Percentiles rank a stretch among this genome's conserved stretches.
These are phyloP conservation scores for Arthroderma sp. DNA, from an alignment of 2,329 filamentous ascomycete species.

Conservation along the genomic window DNA sequence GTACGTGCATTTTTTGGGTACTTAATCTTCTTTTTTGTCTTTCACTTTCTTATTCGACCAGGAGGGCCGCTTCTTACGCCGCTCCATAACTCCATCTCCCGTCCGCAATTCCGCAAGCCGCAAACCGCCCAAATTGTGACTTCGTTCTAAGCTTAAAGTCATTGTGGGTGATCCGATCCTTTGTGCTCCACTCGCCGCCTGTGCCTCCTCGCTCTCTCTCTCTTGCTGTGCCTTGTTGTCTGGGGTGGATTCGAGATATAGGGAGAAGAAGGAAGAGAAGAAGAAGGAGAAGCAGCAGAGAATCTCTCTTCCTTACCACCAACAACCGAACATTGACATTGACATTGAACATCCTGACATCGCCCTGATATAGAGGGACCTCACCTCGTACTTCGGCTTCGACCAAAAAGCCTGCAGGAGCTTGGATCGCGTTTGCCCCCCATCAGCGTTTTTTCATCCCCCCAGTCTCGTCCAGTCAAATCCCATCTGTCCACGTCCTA, in stretches of 20 bases:
- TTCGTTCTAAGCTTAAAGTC: background rate
- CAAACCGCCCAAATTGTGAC: conserved; percentile 4
- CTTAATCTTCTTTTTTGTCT: background rate
- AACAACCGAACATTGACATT: no score
- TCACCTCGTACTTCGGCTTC: background rate
- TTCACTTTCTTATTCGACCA: background rate
- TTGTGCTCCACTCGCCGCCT: background rate
- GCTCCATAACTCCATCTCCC: conserved; percentile 3
- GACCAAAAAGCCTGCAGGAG: background rate
- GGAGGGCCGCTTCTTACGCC: background rate
- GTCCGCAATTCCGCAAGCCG: conserved; percentile 3
- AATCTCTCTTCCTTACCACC: background rate
- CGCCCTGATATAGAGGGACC: background rate
- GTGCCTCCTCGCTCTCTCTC: background rate
- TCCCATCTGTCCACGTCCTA: background rate
- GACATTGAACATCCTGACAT: background rate
- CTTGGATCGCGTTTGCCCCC: conserved; percentile 2
- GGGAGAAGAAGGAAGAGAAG: background rate
- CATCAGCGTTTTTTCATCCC: background rate
- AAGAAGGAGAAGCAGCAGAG: background rate
- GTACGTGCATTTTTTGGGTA: background rate
- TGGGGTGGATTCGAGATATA: background rate
- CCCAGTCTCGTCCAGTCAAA: conserved; percentile 1
- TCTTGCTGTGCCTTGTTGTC: background rate
- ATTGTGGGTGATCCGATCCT: background rate